Conservation (phyloP, 2,329 filamentous ascomycete genomes). For the Samsoniella hepiali region DNA sequence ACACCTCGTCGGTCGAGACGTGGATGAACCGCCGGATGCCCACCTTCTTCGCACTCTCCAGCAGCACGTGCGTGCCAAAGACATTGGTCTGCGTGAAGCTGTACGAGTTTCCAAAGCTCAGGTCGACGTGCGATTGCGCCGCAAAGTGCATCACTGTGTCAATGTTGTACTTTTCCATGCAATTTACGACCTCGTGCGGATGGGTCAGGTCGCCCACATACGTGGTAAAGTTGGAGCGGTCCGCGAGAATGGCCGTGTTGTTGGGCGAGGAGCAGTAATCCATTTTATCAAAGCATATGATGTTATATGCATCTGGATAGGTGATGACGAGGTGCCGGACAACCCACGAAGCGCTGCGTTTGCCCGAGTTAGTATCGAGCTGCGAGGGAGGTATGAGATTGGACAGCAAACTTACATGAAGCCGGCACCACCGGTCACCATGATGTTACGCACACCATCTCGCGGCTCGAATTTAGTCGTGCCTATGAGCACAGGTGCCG, state of each 20-base stretch:
- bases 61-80: conserved; percentile 76
- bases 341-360: conserved; percentile 71
- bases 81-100: conserved; percentile 80
- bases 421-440: conserved; percentile 79
- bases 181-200: conserved; percentile 65
- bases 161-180: conserved; percentile 67
- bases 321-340: conserved; percentile 73
- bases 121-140: conserved; percentile 79
- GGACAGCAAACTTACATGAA: conserved; percentile 64
- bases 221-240: conserved; percentile 70
- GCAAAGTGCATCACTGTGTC: conserved; percentile 83
- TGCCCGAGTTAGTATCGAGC: neutral
- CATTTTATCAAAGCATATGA: conserved; percentile 80
- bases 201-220: conserved; percentile 77
- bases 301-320: conserved; percentile 71
- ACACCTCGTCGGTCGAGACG: conserved; percentile 82
- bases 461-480: conserved; percentile 68
- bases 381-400: neutral
- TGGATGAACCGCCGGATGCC: conserved; percentile 73
- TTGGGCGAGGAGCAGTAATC: conserved; percentile 80
- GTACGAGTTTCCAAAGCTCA: conserved; percentile 80
- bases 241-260: conserved; percentile 69
- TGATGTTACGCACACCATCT: conserved; percentile 71
- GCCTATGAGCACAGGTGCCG: conserved; percentile 67
- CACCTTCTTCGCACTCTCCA: conserved; percentile 72